Percentiles rank a stretch among this genome's conserved stretches.
phyloP scores from a whole-genome alignment of 495 filamentous ascomycete species.

The Penicillium mononematosum region DNA sequence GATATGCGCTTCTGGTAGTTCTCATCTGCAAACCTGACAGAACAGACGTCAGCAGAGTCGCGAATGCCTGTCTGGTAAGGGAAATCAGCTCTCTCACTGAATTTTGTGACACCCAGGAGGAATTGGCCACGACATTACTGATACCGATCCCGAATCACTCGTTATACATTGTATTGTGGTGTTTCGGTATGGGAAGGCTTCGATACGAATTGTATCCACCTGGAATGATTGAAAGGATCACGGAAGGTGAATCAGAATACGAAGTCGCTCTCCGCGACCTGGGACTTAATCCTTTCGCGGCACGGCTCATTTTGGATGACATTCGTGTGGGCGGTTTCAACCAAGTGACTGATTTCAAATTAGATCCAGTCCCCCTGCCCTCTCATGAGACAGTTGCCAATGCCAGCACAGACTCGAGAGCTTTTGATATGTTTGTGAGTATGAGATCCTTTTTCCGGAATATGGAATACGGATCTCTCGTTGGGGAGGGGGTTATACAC shows the following conservation, averaged over 20 bases:
- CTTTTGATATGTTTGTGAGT: not conserved
- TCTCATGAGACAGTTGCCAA: not conserved
- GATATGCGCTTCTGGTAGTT: conserved; percentile 72
- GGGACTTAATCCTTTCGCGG: conserved; percentile 79
- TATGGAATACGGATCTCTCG: not conserved
- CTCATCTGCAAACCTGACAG: conserved; percentile 45
- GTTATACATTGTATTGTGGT: not conserved
- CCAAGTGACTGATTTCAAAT: not conserved
- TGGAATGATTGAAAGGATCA: not conserved
- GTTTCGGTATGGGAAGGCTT: not conserved
- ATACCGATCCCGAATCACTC: not conserved
- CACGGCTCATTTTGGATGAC: conserved; percentile 61
- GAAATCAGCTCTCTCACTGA: not conserved
- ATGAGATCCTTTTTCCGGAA: not conserved
- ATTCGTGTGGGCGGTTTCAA: conserved; percentile 17
- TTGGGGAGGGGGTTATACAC: not conserved
- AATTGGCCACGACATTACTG: not conserved
- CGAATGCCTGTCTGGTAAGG: not conserved
- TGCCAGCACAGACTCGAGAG: not conserved
- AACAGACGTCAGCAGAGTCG: not conserved
- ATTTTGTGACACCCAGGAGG: not conserved
- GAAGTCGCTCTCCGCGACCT: conserved; percentile 70
- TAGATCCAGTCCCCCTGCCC: not conserved
- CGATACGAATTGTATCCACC: not conserved
- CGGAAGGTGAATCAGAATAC: conserved; percentile 42